Conservation (phyloP, 2,329 filamentous ascomycete genomes). For the Teratosphaeria nubilosa region DNA sequence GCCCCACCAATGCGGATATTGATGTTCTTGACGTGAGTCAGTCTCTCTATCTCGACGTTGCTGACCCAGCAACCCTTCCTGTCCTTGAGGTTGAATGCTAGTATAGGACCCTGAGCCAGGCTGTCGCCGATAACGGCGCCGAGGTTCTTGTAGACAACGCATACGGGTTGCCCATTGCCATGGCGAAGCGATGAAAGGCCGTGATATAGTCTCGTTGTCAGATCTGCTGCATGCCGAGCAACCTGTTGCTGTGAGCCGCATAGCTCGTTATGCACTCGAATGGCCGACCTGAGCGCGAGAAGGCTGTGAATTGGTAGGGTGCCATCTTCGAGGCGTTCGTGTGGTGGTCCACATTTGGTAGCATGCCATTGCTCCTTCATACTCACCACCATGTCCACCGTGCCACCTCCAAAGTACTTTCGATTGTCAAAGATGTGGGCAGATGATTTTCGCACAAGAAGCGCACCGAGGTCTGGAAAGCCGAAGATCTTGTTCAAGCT, state of each 20-base stretch:
- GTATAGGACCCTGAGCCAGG: conserved; percentile 55
- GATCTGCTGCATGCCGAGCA: conserved; percentile 57
- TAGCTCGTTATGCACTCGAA: conserved; percentile 57
- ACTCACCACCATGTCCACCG: conserved; percentile 73
- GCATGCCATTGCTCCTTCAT: conserved; percentile 75
- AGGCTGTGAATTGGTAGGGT: conserved; percentile 88
- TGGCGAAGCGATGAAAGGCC: conserved; percentile 55
- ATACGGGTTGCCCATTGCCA: conserved; percentile 56
- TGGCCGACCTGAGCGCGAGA: conserved; percentile 65
- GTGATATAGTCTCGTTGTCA: conserved; percentile 50
- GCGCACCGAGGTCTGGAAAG: conserved; percentile 78
- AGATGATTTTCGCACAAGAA: conserved; percentile 68
- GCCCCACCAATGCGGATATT: conserved; percentile 81
- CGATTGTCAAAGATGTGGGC: conserved; percentile 52
- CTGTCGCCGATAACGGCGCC: conserved; percentile 8
- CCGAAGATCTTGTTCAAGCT: conserved; percentile 99
- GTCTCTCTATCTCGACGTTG: conserved; percentile 76
- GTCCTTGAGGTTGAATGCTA: conserved; percentile 75
- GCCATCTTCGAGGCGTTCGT: conserved; percentile 81
- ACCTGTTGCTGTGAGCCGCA: conserved; percentile 60
- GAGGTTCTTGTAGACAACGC: conserved; percentile 48
- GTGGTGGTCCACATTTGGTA: conserved; percentile 57
- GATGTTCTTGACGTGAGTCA: conserved; percentile 67
- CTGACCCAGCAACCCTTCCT: conserved; percentile 63
- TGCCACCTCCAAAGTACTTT: conserved; percentile 87